phyloP scores from a whole-genome alignment of 352 stramenopile species.

The Globisporangium cederbergense region DNA sequence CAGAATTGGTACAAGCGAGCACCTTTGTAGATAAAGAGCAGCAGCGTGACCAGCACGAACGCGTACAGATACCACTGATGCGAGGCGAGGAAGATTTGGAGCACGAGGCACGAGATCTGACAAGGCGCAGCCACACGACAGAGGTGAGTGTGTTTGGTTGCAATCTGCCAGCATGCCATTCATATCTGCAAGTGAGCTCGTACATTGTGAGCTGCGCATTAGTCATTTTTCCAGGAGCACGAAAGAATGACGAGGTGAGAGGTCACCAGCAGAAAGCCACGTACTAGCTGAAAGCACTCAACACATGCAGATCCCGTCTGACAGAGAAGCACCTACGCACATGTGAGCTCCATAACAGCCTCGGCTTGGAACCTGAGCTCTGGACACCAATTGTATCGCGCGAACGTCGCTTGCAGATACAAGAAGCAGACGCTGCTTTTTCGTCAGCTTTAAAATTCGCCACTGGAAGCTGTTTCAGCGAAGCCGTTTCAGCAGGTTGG shows the following conservation, averaged over 20 bases:
- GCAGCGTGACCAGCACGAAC: slow-evolving; percentile 47
- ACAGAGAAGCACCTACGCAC: slow-evolving; percentile 8
- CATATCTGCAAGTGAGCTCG: neutral
- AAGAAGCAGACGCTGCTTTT: neutral
- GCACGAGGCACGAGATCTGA: slow-evolving; percentile 44
- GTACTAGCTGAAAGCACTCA: neutral
- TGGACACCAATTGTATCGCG: neutral
- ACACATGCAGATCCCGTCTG: too few species aligned
- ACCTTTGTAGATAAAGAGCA: slow-evolving; percentile 78
- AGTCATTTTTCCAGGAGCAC: too few species aligned
- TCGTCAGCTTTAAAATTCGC: neutral
- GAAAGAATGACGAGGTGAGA: neutral
- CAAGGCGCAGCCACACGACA: neutral
- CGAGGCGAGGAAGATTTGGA: slow-evolving; percentile 69
- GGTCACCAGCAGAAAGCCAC: neutral
- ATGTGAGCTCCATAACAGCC: neutral
- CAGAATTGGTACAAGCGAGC: neutral
- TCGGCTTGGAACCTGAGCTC: neutral
- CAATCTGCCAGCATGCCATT: neutral
- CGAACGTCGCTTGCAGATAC: neutral
- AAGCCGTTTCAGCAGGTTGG: neutral
- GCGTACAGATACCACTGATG: slow-evolving; percentile 66
- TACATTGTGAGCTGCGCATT: slow-evolving; percentile 6
- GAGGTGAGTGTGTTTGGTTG: neutral
- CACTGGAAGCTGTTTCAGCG: neutral